Conservation (phyloP, 148 eudicot species). For the Cornus florida region DNA sequence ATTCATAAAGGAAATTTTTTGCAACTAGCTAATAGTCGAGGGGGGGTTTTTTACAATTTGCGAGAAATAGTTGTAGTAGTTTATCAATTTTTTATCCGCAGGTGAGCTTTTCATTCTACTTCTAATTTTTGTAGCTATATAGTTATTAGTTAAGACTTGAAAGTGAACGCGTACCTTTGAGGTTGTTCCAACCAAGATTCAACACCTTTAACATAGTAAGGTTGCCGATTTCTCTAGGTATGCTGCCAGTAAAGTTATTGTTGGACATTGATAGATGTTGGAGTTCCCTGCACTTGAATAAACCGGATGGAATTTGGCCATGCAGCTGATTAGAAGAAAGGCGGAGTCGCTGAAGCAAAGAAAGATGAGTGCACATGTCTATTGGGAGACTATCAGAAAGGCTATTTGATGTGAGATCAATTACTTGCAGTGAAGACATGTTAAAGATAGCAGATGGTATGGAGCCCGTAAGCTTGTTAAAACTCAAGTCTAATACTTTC, state of each 20-base stretch:
- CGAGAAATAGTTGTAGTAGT: too few relatives aligned
- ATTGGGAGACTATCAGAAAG: slow-evolving; percentile 10
- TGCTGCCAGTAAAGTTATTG: slow-evolving; percentile 2
- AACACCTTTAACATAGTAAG: neutral
- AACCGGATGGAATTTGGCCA: slow-evolving; percentile 9
- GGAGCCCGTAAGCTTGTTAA: slow-evolving; percentile 8
- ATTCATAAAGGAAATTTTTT: too few relatives aligned
- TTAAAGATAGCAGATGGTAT: slow-evolving; percentile 24
- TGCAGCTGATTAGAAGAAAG: slow-evolving; percentile 7
- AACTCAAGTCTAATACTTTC: neutral
- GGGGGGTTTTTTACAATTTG: too few relatives aligned
- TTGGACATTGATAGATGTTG: neutral
- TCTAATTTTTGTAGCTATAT: too few relatives aligned
- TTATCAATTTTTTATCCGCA: too few relatives aligned
- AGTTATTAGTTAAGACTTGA: too few relatives aligned
- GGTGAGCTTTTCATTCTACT: too few relatives aligned
- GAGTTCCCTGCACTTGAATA: slow-evolving; percentile 9
- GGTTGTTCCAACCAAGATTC: slow-evolving; percentile 9
- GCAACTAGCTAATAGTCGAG: too few relatives aligned
- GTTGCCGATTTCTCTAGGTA: neutral
- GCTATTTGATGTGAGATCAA: slow-evolving; percentile 2
- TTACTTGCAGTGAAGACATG: neutral
- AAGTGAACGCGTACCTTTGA: neutral
- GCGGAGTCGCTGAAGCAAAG: slow-evolving; percentile 1
- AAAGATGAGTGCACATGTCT: slow-evolving; percentile 13